phyloP scores from a whole-genome alignment of 2,329 filamentous ascomycete species.

The Ambrosiella beaveri region DNA sequence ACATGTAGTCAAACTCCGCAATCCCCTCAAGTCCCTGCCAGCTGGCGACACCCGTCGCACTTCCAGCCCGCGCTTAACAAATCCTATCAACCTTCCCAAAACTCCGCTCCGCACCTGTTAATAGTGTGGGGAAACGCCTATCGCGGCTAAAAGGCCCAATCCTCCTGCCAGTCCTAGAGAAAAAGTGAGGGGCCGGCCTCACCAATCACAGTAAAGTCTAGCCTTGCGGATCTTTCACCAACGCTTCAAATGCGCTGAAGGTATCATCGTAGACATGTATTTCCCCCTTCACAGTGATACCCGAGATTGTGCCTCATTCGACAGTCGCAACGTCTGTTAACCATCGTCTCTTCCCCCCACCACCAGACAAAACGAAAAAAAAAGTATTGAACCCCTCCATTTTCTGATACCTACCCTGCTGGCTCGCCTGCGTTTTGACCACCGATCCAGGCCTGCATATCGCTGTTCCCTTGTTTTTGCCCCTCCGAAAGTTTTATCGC shows the following conservation, averaged over 20 bases:
- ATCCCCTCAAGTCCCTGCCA: not conserved
- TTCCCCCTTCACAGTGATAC: not conserved
- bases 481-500: not conserved
- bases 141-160: not conserved
- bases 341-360: not conserved
- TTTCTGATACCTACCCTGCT: not conserved
- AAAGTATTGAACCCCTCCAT: not conserved
- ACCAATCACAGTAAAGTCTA: conserved; percentile 3
- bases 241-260: not conserved
- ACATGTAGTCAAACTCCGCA: not conserved
- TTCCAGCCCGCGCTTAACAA: not conserved
- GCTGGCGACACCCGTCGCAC: not conserved
- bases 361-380: not conserved
- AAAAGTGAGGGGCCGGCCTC: not conserved
- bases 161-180: not conserved
- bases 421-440: not conserved
- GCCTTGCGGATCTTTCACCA: conserved; percentile 3
- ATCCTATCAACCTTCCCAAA: not conserved
- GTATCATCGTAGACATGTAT: not conserved
- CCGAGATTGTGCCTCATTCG: too few relatives aligned
- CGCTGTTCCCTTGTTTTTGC: not conserved
- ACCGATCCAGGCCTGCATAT: not conserved
- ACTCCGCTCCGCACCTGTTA: not conserved
- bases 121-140: not conserved
- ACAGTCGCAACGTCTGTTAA: not conserved